These are phyloP conservation scores for Mycogone perniciosa DNA, from an alignment of 2,329 filamentous ascomycete genomes.

Conservation along the genomic window DNA sequence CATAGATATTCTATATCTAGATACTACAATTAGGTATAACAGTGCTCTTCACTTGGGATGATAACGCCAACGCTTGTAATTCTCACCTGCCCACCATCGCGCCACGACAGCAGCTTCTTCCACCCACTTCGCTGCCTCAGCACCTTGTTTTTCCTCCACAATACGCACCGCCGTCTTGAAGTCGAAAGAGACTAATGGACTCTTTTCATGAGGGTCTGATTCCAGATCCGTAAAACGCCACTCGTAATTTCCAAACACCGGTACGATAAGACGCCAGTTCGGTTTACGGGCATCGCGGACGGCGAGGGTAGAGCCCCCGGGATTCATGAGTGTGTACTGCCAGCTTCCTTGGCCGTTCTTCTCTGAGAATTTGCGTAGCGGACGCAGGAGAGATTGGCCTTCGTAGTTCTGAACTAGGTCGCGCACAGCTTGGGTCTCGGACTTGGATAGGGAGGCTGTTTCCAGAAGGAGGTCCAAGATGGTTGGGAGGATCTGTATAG, in stretches of 20 bases:
- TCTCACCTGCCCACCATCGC: conserved; percentile 30
- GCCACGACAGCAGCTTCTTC: conserved; percentile 28
- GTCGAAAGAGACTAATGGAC: conserved; percentile 1
- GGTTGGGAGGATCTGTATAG: conserved; percentile 29
- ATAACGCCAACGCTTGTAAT: conserved; percentile 29
- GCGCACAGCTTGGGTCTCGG: conserved; percentile 20
- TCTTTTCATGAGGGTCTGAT: conserved; percentile 20
- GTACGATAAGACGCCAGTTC: conserved; percentile 20
- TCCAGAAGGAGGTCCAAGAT: conserved; percentile 30
- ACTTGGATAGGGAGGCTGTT: conserved; percentile 25
- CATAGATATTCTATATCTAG: too few species aligned
- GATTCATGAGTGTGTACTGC: conserved; percentile 22
- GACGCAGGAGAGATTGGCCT: conserved; percentile 29
- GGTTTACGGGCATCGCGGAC: conserved; percentile 17
- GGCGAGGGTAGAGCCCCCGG: conserved; percentile 19
- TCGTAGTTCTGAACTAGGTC: conserved; percentile 30
- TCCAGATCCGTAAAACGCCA: conserved; percentile 27
- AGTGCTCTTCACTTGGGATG: too few species aligned
- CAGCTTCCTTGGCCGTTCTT: conserved; percentile 14
- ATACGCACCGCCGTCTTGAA: conserved; percentile 15
- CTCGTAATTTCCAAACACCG: conserved; percentile 22
- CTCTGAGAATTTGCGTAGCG: conserved; percentile 1
- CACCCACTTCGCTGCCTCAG: conserved; percentile 25
- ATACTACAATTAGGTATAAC: too few species aligned
- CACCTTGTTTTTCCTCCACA: conserved; percentile 19